These are phyloP conservation scores for Ophiobolus disseminans DNA, from an alignment of 2,329 filamentous ascomycete genomes.

Conservation along the genomic window DNA sequence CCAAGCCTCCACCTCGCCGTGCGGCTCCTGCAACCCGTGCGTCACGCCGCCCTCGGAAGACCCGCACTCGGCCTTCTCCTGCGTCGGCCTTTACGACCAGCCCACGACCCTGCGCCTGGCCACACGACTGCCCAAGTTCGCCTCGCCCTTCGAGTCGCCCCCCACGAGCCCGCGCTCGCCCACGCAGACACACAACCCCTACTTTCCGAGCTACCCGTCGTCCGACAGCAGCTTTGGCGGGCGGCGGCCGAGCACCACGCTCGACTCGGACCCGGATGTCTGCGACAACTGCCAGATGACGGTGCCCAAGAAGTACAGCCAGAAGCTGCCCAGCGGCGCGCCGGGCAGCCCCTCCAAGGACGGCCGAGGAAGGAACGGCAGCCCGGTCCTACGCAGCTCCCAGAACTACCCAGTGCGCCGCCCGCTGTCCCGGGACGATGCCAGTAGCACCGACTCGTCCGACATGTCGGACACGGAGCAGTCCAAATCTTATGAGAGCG, in stretches of 20 bases:
- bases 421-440: conserved; percentile 32
- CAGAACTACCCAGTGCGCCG: conserved; percentile 61
- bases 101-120: conserved; percentile 41
- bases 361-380: conserved; percentile 58
- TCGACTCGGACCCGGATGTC: conserved; percentile 58
- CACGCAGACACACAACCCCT: conserved; percentile 57
- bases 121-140: conserved; percentile 41
- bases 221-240: conserved; percentile 41
- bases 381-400: conserved; percentile 62
- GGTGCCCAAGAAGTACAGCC: conserved; percentile 61
- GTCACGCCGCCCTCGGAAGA: conserved; percentile 52
- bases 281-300: conserved; percentile 66
- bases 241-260: conserved; percentile 43
- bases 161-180: conserved; percentile 51
- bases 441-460: conserved; percentile 45
- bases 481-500: conserved; percentile 46
- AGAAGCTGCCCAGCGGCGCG: conserved; percentile 60
- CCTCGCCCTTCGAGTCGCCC: conserved; percentile 50
- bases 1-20: conserved; percentile 63
- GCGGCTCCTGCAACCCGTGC: conserved; percentile 60
- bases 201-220: conserved; percentile 53
- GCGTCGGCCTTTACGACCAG: conserved; percentile 44
- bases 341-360: conserved; percentile 59
- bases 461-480: conserved; percentile 49
- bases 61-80: conserved; percentile 39